phyloP scores from a whole-genome alignment of 2,329 filamentous ascomycete species.

The Claviceps sp. region DNA sequence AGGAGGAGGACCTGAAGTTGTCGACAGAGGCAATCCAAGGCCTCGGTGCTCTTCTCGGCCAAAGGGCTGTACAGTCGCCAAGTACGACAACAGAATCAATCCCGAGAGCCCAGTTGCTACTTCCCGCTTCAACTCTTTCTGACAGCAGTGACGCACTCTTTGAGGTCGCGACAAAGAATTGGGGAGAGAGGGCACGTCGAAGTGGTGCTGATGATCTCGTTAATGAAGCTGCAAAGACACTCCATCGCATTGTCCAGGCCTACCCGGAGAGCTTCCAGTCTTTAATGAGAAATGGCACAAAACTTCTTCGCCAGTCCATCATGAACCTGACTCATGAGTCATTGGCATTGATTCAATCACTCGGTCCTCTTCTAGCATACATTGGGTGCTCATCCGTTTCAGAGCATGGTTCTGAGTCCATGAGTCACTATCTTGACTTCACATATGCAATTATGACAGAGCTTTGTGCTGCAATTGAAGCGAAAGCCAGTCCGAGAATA shows the following conservation, averaged over 20 bases:
- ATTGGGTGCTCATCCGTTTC: conserved; percentile 31
- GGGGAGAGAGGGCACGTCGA: conserved; percentile 9
- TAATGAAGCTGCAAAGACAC: conserved; percentile 26
- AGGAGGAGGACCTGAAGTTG: conserved; percentile 26
- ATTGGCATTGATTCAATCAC: conserved; percentile 17
- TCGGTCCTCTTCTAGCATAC: conserved; percentile 32
- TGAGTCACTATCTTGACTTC: conserved; percentile 29
- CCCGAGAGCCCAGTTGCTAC: conserved; percentile 15
- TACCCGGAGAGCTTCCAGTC: conserved; percentile 23
- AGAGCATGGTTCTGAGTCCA: conserved; percentile 10
- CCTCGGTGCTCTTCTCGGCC: conserved; percentile 30
- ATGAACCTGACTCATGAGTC: conserved; percentile 10
- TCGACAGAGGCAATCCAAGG: conserved; percentile 32
- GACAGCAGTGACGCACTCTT: conserved; percentile 26
- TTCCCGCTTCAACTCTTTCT: conserved; percentile 20
- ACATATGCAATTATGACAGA: conserved; percentile 21
- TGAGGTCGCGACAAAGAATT: conserved; percentile 14
- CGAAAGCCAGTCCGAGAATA: conserved; percentile 17
- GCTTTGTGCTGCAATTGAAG: conserved; percentile 23
- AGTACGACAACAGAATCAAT: background rate
- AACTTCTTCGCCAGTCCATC: conserved; percentile 14
- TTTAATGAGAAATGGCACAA: conserved; percentile 17
- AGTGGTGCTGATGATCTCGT: conserved; percentile 22
- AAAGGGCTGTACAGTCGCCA: conserved; percentile 13
- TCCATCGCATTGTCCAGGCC: conserved; percentile 24